Base-by-base conservation (phyloP, 2,329 filamentous ascomycete species). In the Coniochaeta sp. region DNA sequence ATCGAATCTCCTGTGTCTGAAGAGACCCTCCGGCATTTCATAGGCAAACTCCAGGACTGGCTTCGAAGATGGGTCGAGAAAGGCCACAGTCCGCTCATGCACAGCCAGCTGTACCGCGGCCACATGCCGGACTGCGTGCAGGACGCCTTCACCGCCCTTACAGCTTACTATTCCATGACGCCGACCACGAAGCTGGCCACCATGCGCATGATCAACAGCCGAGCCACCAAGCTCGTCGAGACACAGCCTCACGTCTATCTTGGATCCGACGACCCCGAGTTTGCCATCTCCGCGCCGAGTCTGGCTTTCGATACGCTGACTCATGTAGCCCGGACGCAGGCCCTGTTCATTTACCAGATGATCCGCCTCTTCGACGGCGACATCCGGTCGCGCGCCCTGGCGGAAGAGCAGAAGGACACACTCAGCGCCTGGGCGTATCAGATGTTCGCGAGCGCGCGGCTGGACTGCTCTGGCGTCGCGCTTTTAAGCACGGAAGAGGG, bases 301-400 rank as follows among this genome's bases (percentile, higher is more conserved):
- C 9, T 31, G 13, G 30, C 13, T 7, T 51, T 58, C 12, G 55
- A 54, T 40, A 54, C 57, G 4, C 42, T 57, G 2, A 53, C 56
- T 20, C 64, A 64, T 48, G 63, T 78, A 5, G 71, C 74, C 0
- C 68, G 72, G 31, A 68, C 70, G 0, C 75, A 80, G 10, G 70
- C 77, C 1, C 67, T 81, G 2, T 53, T 78, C 3, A 62, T 77
- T 1, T 79, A 79, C 58, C 70, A 76, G 48, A 70, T 72, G 30
- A 74, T 80, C 52, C 63, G 71, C 13, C 62, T 81, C 28, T 78
- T 77, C 51, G 76, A 79, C 57, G 73, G 72, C 13, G 71, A 77
- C 56, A 70, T 78, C n/a, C 59, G 65, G 14, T 62, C 68, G 5
- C 66, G 71, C 1, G 62, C 67, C 30, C 59, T 68, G 4, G 70